Evolutionary conservation across 2,329 filamentous ascomycete genomes (phyloP), one percentile per base, ranked within the genome.

Genomic region (Trichoderma arundinaceum): DNA sequence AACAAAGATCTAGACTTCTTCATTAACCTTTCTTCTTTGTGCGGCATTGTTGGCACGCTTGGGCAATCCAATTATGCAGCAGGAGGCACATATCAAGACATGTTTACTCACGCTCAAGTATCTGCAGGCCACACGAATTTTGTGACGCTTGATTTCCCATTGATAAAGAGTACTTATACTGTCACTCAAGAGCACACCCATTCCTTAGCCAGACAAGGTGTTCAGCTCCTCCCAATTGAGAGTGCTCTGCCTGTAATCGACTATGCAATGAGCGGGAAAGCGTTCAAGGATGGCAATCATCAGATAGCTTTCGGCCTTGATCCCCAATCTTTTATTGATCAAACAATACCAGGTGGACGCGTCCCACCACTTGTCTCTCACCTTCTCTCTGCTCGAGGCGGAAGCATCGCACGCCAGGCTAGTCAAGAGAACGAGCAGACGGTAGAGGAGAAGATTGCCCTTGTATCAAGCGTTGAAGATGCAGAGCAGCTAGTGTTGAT

Each of bases 1-100:
- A 1, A 51, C 9, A 2, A 19, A 17, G 19, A 66, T 1, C 44
- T 79, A 1, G 77, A 80, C 67, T 81, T 82, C 70, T 81, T 79
- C 66, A 58, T 77, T 46, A 68, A 77, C 39, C 67, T 78, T 0
- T 78, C 77, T 1, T 81, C 79, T 1, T 61, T 77, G 22, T 70
- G 72, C 0, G 76, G 74, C 15, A 68, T 79, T 7, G 51, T 77
- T 4, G 80, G 78, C 0, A 72, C 73, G 8, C 66, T 72, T 3
- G 73, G 71, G 0, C 80, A 82, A 57, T 72, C 74, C 44, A 81
- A 80, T 68, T 84, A 83, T 67, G 68, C 77, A 0, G 75, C 75
- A 0, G 77, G 72, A 7, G 72, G 73, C 38, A 69, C 74, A 0
- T 79, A 73, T 69, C 74, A 77, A 8, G 74, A 75, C 46, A 60